Percentiles rank a stretch among this genome's conserved stretches.
These are phyloP conservation scores for Pelargonium cotyledonis DNA, from an alignment of 441 rosid genomes.

Conservation along the genomic window DNA sequence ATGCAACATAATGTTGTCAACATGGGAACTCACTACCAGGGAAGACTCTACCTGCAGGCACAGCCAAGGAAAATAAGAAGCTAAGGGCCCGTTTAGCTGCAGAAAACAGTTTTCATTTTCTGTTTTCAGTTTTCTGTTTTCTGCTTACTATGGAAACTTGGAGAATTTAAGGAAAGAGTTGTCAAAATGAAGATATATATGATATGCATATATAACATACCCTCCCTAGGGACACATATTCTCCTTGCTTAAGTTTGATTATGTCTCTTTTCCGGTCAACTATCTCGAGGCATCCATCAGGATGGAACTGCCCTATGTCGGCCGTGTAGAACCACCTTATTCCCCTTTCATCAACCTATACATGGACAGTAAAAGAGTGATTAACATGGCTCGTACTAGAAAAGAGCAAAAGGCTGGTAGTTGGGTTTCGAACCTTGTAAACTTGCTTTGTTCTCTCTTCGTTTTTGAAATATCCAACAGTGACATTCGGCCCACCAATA, in stretches of 20 bases:
- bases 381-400: not conserved
- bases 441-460: conserved; percentile 79
- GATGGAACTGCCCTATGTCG: conserved; percentile 79
- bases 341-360: conserved; percentile 82
- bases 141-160: too few species aligned
- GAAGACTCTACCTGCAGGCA: conserved; percentile 66
- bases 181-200: not conserved
- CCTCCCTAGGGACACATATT: conserved; percentile 95
- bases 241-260: conserved; percentile 95
- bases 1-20: conserved; percentile 83
- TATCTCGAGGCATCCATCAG: conserved; percentile 97
- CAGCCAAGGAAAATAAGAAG: too few species aligned
- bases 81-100: too few species aligned
- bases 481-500: conserved; percentile 88
- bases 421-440: conserved; percentile 53
- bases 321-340: conserved; percentile 97
- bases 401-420: conserved; percentile 11
- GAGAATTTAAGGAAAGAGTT: too few species aligned
- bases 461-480: conserved; percentile 84
- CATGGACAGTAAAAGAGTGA: not conserved
- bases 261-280: conserved; percentile 93
- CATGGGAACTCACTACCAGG: conserved; percentile 53
- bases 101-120: too few species aligned
- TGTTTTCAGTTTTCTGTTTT: too few species aligned
- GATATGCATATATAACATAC: conserved; percentile 25